Base-by-base conservation (phyloP, 2,329 filamentous ascomycete species). In the Ophiostoma triangulosporum region DNA sequence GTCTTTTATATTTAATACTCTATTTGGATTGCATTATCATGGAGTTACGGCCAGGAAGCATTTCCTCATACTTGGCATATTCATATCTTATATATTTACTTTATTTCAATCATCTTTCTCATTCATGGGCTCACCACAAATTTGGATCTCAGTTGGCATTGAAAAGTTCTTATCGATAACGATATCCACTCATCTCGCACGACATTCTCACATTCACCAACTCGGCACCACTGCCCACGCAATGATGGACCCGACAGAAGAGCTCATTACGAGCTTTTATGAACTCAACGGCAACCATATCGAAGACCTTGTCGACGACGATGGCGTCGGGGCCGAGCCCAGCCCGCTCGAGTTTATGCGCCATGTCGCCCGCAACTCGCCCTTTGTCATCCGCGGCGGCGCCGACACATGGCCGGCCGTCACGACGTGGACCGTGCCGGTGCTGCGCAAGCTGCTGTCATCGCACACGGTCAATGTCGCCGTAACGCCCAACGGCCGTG, bases 321-420 rank as follows among this genome's bases (percentile, higher is more conserved):
- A 46, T 26, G 43, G 43, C 26, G 43, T 27, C 3, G 40, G 40
- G 8, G 26, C 11, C 46, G 78, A 83, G 49, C 87, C 87, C 4
- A 86, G 81, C 27, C 77, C 87, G 0, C 74, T 93, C 6, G 83
- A 90, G 62, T 91, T 91, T 64, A 84, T 89, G 80, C 78, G 84
- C 61, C 84, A 81, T 65, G 85, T 90, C 20, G 75, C 83, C 15
- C 74, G 72, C 33, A 93, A 91, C 63, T 76, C 80, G 1, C 87
- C 87, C 0, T 90, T 91, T 60, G 77, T 91, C 3, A 70, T 90
- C 27, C 75, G 83, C 35, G 69, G 73, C 8, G 84, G 74, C 3
- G 84, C 84, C 1, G 63, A 62, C 0, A 66, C 73, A 33, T 91
- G 86, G 84, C 68, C 70, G 36, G 84, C 86, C 0, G 71, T 72